Base-by-base conservation (phyloP, 2,329 filamentous ascomycete genomes). In the Lasiodiplodia sp. region DNA sequence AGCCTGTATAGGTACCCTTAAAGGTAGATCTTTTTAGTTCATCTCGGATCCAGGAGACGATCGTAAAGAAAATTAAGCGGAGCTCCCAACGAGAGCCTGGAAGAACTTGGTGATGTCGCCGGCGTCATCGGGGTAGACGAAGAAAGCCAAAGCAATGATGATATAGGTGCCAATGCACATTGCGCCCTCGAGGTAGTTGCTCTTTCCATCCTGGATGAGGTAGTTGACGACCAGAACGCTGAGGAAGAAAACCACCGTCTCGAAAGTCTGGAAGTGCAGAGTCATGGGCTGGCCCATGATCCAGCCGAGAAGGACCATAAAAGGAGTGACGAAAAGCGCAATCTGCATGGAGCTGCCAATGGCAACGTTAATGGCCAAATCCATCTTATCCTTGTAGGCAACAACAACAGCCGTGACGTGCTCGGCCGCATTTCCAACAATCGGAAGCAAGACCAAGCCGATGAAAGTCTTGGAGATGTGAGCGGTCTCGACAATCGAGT, bases 191-290 rank as follows among this genome's bases (percentile, higher is more conserved):
- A 96, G 87, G 74, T 96, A 96, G 77, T 96, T 96, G 77, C 90
- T 93, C 77, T 93, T 87, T 12, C 93, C 93, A 75, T 96, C 93
- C 70, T 95, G 83, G 60, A 96, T 93, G 69, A 96, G 82, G 77
- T 96, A 96, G 80, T 95, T 96, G 80, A 95, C 92, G 71, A 96
- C 93, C 71, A 96, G 89, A 8, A 93, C 90, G 64, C 89, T 92
- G 64, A 95, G 88, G 79, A 96, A 96, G 75, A 96, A 87, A 68
- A 91, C 92, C 25, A 96, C 91, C 0, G 93, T 96, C 85, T 96
- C 93, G 79, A 96, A 97, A 60, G 93, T 86, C 70, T 93, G 93
- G 79, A 96, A 96, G 82, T 95, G 94, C 40, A 96, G 85, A 34
- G 91, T 84, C 85, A 87, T 86, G 57, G 82, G 79, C 71, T 84